Evolutionary conservation across 148 eudicot genomes (phyloP).

Genomic region (Nyssa sinensis): DNA sequence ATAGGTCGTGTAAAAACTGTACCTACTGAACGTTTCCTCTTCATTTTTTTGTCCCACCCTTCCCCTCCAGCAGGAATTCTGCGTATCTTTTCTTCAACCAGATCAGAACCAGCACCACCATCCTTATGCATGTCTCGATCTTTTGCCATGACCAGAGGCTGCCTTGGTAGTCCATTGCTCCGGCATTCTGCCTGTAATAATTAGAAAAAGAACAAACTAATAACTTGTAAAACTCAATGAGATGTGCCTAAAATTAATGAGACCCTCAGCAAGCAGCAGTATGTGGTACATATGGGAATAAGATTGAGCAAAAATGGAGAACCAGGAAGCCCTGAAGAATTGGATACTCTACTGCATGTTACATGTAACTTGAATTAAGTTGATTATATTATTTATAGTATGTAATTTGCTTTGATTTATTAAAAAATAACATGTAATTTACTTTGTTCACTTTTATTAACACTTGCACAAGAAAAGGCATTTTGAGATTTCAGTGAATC

Average conservation of each 20-base stretch:
- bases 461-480: conserved; percentile 1
- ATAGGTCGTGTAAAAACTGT: conserved; percentile 49
- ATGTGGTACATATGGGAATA: neutral
- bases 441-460: neutral
- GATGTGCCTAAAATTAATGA: neutral
- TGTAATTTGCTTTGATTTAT: no score
- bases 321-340: neutral
- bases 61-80: conserved; percentile 82
- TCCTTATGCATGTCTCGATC: conserved; percentile 71
- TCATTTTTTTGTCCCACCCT: conserved; percentile 93
- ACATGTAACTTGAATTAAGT: neutral
- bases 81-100: conserved; percentile 69
- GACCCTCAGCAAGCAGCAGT: neutral
- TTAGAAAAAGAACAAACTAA: neutral
- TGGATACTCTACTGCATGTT: neutral
- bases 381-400: neutral
- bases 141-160: conserved; percentile 52
- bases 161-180: conserved; percentile 59
- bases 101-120: conserved; percentile 50
- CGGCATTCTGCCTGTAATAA: conserved; percentile 61
- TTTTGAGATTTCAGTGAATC: neutral
- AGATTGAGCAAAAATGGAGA: neutral
- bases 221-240: neutral
- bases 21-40: conserved; percentile 82
- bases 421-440: no score